Conservation (phyloP, 208 protist species). For the Leishmania arabica region DNA sequence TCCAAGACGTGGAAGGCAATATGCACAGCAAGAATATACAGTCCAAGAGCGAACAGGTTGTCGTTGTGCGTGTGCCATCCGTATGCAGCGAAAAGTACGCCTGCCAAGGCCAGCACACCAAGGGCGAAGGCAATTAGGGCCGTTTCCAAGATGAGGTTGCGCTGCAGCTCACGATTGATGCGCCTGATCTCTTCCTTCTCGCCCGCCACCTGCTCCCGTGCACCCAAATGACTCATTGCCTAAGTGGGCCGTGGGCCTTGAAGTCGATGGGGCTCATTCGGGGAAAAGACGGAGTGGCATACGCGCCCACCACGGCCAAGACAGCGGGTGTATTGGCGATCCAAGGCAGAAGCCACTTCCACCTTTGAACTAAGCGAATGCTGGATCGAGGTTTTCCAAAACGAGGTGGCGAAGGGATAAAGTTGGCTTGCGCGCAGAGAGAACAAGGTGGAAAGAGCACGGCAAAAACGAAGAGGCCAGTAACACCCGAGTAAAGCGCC, state of each 20-base stretch:
- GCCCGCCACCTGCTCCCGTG: neutral
- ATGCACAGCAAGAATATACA: slow-evolving; percentile 63
- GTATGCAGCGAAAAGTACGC: slow-evolving; percentile 40
- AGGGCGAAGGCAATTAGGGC: slow-evolving; percentile 65
- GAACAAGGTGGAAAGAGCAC: neutral
- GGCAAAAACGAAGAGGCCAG: neutral
- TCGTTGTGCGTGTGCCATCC: slow-evolving; percentile 32
- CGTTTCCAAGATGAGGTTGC: slow-evolving; percentile 54
- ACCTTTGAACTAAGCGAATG: too few species aligned
- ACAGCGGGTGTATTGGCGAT: neutral
- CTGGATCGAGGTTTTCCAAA: neutral
- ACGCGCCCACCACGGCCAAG: neutral
- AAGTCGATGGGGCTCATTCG: neutral
- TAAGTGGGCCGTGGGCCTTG: neutral
- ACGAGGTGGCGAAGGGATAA: too few species aligned
- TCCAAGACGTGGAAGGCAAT: slow-evolving; percentile 82
- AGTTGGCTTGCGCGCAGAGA: neutral
- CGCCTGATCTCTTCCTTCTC: slow-evolving; percentile 5
- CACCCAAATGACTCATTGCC: neutral
- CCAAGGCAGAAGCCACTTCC: neutral
- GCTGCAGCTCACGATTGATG: slow-evolving; percentile 25
- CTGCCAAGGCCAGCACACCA: slow-evolving; percentile 37
- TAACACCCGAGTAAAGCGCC: neutral
- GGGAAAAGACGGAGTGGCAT: neutral
- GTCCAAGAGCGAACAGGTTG: slow-evolving; percentile 50